Evolutionary conservation across 2,329 filamentous ascomycete species (phyloP), one percentile per base, ranked within the genome.

Genomic region (Didymella exigua): DNA sequence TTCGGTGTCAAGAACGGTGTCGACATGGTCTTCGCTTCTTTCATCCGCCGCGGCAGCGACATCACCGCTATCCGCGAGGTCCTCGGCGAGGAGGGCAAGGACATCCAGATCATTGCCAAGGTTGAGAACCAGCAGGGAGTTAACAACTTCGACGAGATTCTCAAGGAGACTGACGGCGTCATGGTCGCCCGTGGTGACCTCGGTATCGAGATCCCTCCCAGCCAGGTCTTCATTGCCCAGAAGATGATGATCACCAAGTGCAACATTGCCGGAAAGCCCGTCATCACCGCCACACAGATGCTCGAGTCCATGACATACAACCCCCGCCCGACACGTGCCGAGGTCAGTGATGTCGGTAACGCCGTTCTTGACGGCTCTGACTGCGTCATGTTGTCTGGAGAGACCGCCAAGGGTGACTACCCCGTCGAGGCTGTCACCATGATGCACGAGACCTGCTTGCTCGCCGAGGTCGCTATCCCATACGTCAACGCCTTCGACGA

Each of bases 161-260:
- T 99, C 58, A 85, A 86, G 75, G 91, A 93, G 82, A 98, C 95
- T 5, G 95, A 99, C 77, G 95, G 95, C 85, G 93, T 99, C 82
- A 99, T 99, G 95, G 95, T 99, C 68, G 95, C 95, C 72, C 93
- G 95, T 86, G 95, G 95, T 82, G 95, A 98, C 75, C 82, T 96
- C 63, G 95, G 95, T 83, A 99, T 99, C 71, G 95, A 99, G 82
- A 99, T 99, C 70, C 93, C 95, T 44, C 93, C 95, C 59, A 91
- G 93, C 63, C 95, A 99, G 84, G 95, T 99, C 66, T 99, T 99
- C 80, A 91, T 96, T 68, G 95, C 95, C 53, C 95, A 99, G 85
- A 99, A 99, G 89, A 99, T 99, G 91, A 93, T 99, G 86, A 99
- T 99, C 79, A 93, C 95, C 80, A 98, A 98, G 88, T 99, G 95